Percentiles rank a stretch among this genome's conserved stretches.
These are phyloP conservation scores for Chenopodium berlandieri DNA, from an alignment of 148 eudicot genomes.

Conservation along the genomic window DNA sequence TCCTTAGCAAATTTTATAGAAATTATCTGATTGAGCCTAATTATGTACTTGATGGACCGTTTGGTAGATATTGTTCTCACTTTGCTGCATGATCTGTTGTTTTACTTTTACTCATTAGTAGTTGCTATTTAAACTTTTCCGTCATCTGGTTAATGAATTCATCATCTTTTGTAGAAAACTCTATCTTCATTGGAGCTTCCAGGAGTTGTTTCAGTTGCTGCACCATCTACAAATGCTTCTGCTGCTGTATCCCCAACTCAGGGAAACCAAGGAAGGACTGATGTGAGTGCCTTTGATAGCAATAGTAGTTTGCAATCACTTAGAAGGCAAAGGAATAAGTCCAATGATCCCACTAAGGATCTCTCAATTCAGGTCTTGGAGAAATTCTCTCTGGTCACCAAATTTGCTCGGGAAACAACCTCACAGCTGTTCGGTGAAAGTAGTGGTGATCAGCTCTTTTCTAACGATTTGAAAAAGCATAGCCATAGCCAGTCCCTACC, in stretches of 20 bases:
- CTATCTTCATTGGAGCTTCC: constrained; percentile 93
- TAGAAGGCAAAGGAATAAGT: constrained; percentile 64
- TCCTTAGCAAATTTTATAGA: neutral
- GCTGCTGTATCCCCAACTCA: constrained; percentile 39
- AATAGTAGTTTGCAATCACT: constrained; percentile 36
- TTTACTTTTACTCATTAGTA: constrained; percentile 1
- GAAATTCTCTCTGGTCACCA: constrained; percentile 94
- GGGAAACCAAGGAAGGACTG: constrained; percentile 36
- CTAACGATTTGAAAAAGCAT: constrained; percentile 51
- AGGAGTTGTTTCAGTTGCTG: constrained; percentile 58
- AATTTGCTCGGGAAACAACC: constrained; percentile 97
- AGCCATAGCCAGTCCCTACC: constrained; percentile 49
- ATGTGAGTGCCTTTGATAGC: constrained; percentile 41
- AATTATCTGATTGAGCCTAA: neutral
- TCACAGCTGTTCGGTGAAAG: constrained; percentile 81
- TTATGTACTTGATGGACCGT: neutral
- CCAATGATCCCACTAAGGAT: constrained; percentile 85
- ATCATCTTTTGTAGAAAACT: constrained; percentile 59
- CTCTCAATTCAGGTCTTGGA: constrained; percentile 89
- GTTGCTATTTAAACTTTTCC: neutral
- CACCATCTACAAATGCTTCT: constrained; percentile 43
- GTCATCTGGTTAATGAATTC: neutral
- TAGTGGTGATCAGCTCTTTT: constrained; percentile 46
- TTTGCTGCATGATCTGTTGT: neutral
- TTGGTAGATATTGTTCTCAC: neutral